Evolutionary conservation across 164 flowering plant genomes (phyloP), one percentile per base, ranked within the genome.

Genomic region (Liriodendron chinense): DNA sequence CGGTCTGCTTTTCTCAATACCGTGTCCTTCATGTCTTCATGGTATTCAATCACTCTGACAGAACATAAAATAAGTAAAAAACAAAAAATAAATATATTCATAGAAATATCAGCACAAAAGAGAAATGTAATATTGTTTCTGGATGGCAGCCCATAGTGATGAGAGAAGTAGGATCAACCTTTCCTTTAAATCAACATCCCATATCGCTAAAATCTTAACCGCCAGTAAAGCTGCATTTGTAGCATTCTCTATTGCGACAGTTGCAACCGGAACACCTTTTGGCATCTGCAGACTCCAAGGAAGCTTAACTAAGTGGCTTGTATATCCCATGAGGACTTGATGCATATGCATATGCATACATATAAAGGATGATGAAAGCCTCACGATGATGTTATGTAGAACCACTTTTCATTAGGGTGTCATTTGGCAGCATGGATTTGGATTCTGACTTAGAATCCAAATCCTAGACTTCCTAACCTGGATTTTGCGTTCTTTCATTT

Each of bases 221-320:
- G 99, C 98, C 61, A 94, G 79, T 73, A 96, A 80, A 72, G 89
- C 98, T 10, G 99, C 98, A 87, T 96, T 96, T 77, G 92, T 85
- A 49, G 98, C 92, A 72, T 92, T 91, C 78, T 94, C 92, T 76
- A 96, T 89, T 21, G 95, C 97, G 75, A 96, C 97, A 2, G 97
- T 91, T 61, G 97, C 98, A 72, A 94, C 98, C 47, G 99, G 98
- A 64, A 96, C 94, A 53, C 97, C 99, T 78, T 92, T 90, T 59
- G 98, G 98, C 98, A 96, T 96, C 99, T 96, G 84, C 76, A 80
- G 56, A 14, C 16, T 25, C 59, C 59, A 12, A 53, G 18, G 16
- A 53, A 53, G 59, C 59, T 12, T 12, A 14, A 12, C 13, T 12
- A 12, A 12, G 59, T 53, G 59, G 59, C 59, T 53, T 16, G 18